Evolutionary conservation across 805 yeast genomes (phyloP).

Genomic region (Kluyveromyces starmeri): DNA sequence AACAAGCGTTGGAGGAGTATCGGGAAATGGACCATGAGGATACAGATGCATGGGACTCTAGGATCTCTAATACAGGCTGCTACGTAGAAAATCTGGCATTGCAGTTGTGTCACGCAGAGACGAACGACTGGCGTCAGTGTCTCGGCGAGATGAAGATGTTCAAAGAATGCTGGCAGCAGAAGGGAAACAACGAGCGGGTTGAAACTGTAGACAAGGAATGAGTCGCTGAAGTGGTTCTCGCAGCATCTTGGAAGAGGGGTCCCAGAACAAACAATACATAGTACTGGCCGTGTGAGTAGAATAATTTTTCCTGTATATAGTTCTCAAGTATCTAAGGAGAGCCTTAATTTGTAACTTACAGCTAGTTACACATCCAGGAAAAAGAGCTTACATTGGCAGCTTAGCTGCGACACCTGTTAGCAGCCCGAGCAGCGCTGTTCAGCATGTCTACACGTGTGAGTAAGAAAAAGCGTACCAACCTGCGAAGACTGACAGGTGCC

Average conservation of each 20-base stretch:
- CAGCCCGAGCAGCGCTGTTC: too few species aligned
- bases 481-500: slow-evolving; percentile 16
- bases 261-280: too few species aligned
- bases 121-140: slow-evolving; percentile 74
- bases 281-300: too few species aligned
- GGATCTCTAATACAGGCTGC: slow-evolving; percentile 72
- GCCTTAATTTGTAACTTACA: too few species aligned
- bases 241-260: too few species aligned
- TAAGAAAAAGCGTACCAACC: slow-evolving; percentile 8
- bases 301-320: too few species aligned
- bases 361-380: too few species aligned
- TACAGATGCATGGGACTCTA: slow-evolving; percentile 67
- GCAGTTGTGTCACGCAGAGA: slow-evolving; percentile 73
- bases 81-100: slow-evolving; percentile 58
- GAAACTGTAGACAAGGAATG: slow-evolving; percentile 19
- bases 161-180: slow-evolving; percentile 51
- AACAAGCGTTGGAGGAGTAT: slow-evolving; percentile 25
- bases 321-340: too few species aligned
- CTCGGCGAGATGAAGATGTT: slow-evolving; percentile 56
- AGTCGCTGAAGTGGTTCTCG: too few species aligned
- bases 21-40: slow-evolving; percentile 37
- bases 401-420: too few species aligned
- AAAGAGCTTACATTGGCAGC: too few species aligned
- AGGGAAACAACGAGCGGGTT: slow-evolving; percentile 45
- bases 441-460: too few species aligned